Evolutionary conservation across 345 rosid genomes (phyloP).

Genomic region (Pistacia integerrima): DNA sequence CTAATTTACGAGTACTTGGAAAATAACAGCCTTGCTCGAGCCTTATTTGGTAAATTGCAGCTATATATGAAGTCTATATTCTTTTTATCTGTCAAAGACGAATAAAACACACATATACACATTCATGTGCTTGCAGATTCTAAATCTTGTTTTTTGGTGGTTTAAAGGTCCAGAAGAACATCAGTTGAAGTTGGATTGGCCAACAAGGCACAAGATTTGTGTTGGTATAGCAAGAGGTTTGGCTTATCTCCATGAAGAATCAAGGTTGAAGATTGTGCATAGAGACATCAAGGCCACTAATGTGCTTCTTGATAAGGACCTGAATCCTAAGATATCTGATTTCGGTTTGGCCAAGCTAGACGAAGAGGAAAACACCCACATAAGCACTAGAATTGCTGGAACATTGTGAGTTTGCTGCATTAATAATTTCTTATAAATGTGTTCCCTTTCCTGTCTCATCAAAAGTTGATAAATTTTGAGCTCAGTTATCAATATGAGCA

Average conservation of each 20-base stretch:
- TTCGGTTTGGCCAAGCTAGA: constrained; percentile 75
- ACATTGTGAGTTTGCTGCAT: constrained; percentile 44
- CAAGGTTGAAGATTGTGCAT: constrained; percentile 65
- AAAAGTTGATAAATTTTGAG: too few relatives aligned
- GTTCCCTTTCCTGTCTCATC: background rate
- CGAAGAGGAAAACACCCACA: constrained; percentile 66
- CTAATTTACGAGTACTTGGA: constrained; percentile 74
- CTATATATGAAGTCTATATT: background rate
- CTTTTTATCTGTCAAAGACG: background rate
- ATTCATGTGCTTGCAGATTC: background rate
- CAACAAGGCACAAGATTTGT: constrained; percentile 62
- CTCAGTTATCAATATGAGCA: too few relatives aligned
- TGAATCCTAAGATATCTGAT: constrained; percentile 65
- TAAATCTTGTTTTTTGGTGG: background rate
- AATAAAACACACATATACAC: background rate
- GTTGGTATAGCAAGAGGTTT: constrained; percentile 72
- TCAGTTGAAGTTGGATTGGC: constrained; percentile 56
- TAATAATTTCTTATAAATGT: background rate
- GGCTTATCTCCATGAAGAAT: constrained; percentile 70
- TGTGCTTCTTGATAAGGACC: constrained; percentile 59
- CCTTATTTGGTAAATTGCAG: constrained; percentile 54
- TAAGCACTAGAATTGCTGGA: constrained; percentile 76
- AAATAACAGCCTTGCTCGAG: constrained; percentile 67
- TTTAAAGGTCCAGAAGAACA: constrained; percentile 43
- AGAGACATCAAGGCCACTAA: constrained; percentile 75